These are phyloP conservation scores for Stenogyne calaminthoides DNA, from an alignment of 305 asterid genomes.

Conservation along the genomic window DNA sequence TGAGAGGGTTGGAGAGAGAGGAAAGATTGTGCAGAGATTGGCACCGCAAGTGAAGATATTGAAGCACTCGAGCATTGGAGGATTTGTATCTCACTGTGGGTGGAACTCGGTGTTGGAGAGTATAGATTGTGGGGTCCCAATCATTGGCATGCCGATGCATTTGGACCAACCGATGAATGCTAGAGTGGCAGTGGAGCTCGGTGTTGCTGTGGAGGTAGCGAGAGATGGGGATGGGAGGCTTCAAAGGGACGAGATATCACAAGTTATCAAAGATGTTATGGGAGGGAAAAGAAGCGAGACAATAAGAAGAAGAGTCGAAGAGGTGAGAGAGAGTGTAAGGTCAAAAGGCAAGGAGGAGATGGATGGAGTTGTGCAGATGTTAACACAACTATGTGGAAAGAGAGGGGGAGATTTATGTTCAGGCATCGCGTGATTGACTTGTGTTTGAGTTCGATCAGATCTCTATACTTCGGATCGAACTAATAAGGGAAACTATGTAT, in stretches of 20 bases:
- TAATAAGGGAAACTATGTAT: neutral
- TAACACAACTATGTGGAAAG: conserved; percentile 5
- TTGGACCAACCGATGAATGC: conserved; percentile 54
- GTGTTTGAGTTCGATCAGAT: neutral
- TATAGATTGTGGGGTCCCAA: conserved; percentile 40
- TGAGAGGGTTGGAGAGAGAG: conserved; percentile 37
- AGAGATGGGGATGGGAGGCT: conserved; percentile 36
- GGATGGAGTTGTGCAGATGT: conserved; percentile 27
- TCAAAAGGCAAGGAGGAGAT: conserved; percentile 35
- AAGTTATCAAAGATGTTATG: conserved; percentile 36
- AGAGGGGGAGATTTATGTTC: neutral
- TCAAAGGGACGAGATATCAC: conserved; percentile 31
- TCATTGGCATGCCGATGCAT: conserved; percentile 50
- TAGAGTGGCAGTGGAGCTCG: conserved; percentile 39
- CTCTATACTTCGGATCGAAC: neutral
- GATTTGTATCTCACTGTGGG: conserved; percentile 52
- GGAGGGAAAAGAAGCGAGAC: conserved; percentile 24
- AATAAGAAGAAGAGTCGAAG: conserved; percentile 23
- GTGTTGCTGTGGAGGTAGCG: conserved; percentile 43
- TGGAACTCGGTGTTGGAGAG: conserved; percentile 46
- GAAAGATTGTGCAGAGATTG: conserved; percentile 42
- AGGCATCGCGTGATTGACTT: neutral
- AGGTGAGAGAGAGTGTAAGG: conserved; percentile 32
- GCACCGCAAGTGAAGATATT: conserved; percentile 49
- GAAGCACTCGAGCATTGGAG: conserved; percentile 38